Evolutionary conservation across 2,329 filamentous ascomycete genomes (phyloP).

Genomic region (Fusarium tupiense): DNA sequence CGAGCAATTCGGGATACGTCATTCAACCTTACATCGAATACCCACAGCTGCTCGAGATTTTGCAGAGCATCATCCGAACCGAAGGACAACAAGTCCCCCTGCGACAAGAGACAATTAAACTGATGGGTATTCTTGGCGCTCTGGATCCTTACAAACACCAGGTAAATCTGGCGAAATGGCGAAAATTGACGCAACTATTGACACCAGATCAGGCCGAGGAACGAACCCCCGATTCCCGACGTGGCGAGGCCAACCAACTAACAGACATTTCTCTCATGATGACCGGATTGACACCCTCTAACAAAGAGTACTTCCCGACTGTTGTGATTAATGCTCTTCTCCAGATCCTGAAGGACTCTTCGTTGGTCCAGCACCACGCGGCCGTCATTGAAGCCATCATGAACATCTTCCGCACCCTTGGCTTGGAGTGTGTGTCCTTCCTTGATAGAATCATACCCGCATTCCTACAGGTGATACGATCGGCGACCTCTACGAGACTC

Average conservation of each 20-base stretch:
- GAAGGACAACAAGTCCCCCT: constrained; percentile 85
- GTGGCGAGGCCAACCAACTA: constrained; percentile 70
- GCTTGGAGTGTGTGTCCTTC: constrained; percentile 95
- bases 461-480: constrained; percentile 88
- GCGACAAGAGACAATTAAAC: constrained; percentile 92
- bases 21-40: constrained; percentile 97
- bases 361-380: constrained; percentile 89
- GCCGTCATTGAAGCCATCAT: constrained; percentile 97
- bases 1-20: constrained; percentile 96
- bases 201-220: constrained; percentile 78
- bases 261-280: constrained; percentile 98
- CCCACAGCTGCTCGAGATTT: constrained; percentile 88
- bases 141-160: constrained; percentile 97
- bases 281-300: constrained; percentile 94
- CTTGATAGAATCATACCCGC: constrained; percentile 93
- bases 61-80: constrained; percentile 93
- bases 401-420: constrained; percentile 97
- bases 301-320: constrained; percentile 98
- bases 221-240: constrained; percentile 79
- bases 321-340: constrained; percentile 97
- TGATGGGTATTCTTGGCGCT: constrained; percentile 94
- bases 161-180: constrained; percentile 48
- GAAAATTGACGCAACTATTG: constrained; percentile 35
- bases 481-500: constrained; percentile 78
- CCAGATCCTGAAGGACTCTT: constrained; percentile 90